Percentiles rank a stretch among this genome's conserved stretches.
Conservation (phyloP, 257 asterid species). For the Primulina huaijiensis region DNA sequence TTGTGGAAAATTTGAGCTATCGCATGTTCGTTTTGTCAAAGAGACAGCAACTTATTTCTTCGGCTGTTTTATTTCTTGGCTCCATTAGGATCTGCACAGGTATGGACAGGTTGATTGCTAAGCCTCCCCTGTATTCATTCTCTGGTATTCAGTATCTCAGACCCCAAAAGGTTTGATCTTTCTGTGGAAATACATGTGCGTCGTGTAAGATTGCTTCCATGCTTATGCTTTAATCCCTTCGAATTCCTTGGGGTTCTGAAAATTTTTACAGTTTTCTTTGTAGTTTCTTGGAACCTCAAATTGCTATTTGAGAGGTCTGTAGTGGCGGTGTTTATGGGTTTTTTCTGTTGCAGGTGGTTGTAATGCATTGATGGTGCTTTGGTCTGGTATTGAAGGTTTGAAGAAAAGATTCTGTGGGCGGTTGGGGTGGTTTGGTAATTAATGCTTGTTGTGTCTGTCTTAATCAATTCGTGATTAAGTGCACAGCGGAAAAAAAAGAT, state of each 20-base stretch:
- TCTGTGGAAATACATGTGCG: slow-evolving; percentile 19
- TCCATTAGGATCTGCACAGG: slow-evolving; percentile 37
- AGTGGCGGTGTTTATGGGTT: slow-evolving; percentile 39
- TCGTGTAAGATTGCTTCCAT: slow-evolving; percentile 15
- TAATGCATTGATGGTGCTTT: slow-evolving; percentile 35
- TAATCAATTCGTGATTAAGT: slow-evolving; percentile 18
- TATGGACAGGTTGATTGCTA: slow-evolving; percentile 24
- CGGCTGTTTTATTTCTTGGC: slow-evolving; percentile 42
- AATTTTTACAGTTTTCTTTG: slow-evolving; percentile 13
- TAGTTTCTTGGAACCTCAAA: slow-evolving; percentile 11
- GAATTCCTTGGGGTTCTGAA: slow-evolving; percentile 18
- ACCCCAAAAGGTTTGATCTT: slow-evolving; percentile 18
- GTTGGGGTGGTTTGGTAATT: slow-evolving; percentile 23
- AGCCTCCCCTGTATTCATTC: slow-evolving; percentile 25
- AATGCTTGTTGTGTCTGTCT: background rate
- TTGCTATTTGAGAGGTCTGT: slow-evolving; percentile 26
- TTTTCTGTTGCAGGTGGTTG: slow-evolving; percentile 34
- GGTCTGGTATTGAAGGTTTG: slow-evolving; percentile 25
- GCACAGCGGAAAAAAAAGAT: slow-evolving; percentile 29
- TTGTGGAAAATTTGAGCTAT: slow-evolving; percentile 24
- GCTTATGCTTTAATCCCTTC: slow-evolving; percentile 8
- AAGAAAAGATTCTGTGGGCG: slow-evolving; percentile 15
- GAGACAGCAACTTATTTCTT: slow-evolving; percentile 31
- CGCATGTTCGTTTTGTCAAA: slow-evolving; percentile 23
- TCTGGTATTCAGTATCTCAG: background rate